Conservation (phyloP, 1,139 yeast species). For the Blastobotrys buckinghamii region DNA sequence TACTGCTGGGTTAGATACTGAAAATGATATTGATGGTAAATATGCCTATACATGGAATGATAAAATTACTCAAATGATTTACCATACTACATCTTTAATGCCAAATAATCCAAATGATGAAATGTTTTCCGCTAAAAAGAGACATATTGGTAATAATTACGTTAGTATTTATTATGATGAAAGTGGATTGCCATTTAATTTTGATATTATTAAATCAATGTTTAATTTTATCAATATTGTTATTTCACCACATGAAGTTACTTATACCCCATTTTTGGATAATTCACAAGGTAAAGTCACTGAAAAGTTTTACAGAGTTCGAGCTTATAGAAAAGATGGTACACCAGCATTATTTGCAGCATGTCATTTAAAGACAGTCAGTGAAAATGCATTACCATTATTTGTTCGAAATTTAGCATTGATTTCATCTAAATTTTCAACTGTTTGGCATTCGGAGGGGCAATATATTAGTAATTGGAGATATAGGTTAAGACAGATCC, state of each 20-base stretch:
- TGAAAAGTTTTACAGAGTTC: conserved; percentile 47
- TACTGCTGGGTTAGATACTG: conserved; percentile 76
- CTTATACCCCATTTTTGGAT: conserved; percentile 9
- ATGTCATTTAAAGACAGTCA: conserved; percentile 64
- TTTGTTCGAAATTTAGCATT: conserved; percentile 64
- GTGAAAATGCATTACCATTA: conserved; percentile 52
- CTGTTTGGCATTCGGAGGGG: conserved; percentile 61
- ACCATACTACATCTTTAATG: conserved; percentile 81
- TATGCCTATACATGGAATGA: conserved; percentile 71
- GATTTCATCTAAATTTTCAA: conserved; percentile 66
- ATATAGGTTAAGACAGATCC: conserved; percentile 55
- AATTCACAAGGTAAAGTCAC: conserved; percentile 1
- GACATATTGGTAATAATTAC: conserved; percentile 82
- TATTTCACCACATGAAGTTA: conserved; percentile 54
- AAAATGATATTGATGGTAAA: conserved; percentile 65
- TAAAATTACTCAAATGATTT: conserved; percentile 63
- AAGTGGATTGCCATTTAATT: conserved; percentile 59
- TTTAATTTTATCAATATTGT: conserved; percentile 80
- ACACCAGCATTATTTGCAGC: conserved; percentile 75
- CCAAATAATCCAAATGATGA: conserved; percentile 44
- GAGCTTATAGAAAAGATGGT: conserved; percentile 58
- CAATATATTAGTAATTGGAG: conserved; percentile 60
- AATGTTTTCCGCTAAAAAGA: conserved; percentile 53
- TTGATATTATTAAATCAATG: conserved; percentile 68
- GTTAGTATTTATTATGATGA: conserved; percentile 80